Percentiles rank a stretch among this genome's conserved stretches.
These are phyloP conservation scores for Dothistroma septosporum DNA, from an alignment of 2,329 filamentous ascomycete species.

Conservation along the genomic window DNA sequence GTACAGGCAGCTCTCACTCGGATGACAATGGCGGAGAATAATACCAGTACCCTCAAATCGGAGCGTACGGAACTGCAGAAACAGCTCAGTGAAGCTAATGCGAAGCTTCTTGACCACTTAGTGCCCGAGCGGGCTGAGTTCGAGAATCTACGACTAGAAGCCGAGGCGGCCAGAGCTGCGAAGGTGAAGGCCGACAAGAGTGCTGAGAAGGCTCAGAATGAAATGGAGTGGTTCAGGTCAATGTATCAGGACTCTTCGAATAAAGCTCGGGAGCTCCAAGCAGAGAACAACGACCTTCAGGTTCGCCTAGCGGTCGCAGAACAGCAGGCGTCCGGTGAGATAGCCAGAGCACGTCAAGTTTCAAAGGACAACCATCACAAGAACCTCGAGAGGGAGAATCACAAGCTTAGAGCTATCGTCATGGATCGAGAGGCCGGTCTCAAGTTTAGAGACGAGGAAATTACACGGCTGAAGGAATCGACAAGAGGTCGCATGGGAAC, in stretches of 20 bases:
- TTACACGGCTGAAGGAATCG: slow-evolving; percentile 31
- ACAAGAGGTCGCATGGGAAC: slow-evolving; percentile 35
- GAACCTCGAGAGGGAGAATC: slow-evolving; percentile 26
- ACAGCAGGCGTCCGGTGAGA: slow-evolving; percentile 29
- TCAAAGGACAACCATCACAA: slow-evolving; percentile 23
- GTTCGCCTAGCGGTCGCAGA: slow-evolving; percentile 29
- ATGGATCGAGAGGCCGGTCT: slow-evolving; percentile 29
- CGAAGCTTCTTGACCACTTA: slow-evolving; percentile 26
- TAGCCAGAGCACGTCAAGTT: slow-evolving; percentile 24
- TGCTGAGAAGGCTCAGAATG: slow-evolving; percentile 39
- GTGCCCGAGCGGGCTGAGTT: slow-evolving; percentile 34
- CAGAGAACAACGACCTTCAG: slow-evolving; percentile 48
- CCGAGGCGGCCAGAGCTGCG: slow-evolving; percentile 24
- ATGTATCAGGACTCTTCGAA: slow-evolving; percentile 58
- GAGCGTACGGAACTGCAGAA: slow-evolving; percentile 28
- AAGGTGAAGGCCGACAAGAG: slow-evolving; percentile 30
- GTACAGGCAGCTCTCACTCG: slow-evolving; percentile 25
- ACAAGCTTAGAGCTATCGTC: slow-evolving; percentile 26
- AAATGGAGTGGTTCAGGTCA: slow-evolving; percentile 55
- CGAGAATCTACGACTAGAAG: slow-evolving; percentile 23
- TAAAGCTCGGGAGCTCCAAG: slow-evolving; percentile 43
- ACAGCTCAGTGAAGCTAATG: slow-evolving; percentile 31
- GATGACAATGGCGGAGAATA: slow-evolving; percentile 18
- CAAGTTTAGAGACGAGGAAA: slow-evolving; percentile 35
- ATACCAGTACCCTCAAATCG: slow-evolving; percentile 22